Percentiles rank a stretch among this genome's conserved stretches.
Conservation (phyloP, 2,329 filamentous ascomycete species). For the Aureobasidium namibiae region DNA sequence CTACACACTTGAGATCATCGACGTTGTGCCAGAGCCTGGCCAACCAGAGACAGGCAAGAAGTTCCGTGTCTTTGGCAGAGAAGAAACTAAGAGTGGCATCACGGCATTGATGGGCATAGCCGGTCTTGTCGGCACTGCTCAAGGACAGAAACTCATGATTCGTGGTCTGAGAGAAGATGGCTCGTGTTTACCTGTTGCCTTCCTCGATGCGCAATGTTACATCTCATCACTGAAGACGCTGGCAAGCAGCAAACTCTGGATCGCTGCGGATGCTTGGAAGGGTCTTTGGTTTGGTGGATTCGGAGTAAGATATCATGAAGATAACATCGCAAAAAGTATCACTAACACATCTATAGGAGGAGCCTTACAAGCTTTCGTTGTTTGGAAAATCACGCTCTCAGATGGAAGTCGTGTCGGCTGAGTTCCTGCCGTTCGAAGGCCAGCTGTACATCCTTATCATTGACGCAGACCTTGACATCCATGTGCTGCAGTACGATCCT, state of each 20-base stretch:
- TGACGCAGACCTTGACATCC: conserved; percentile 77
- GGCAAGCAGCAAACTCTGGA: conserved; percentile 71
- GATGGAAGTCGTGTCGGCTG: conserved; percentile 70
- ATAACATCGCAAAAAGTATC: background rate
- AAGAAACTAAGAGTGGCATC: conserved; percentile 87
- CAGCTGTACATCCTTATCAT: conserved; percentile 75
- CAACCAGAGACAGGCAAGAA: conserved; percentile 77
- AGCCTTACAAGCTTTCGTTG: conserved; percentile 89
- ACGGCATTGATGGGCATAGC: conserved; percentile 76
- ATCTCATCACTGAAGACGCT: conserved; percentile 80
- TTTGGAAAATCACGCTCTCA: conserved; percentile 78
- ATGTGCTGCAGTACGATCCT: conserved; percentile 88
- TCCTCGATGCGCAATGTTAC: conserved; percentile 95
- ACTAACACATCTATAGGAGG: conserved; percentile 49
- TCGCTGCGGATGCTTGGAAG: conserved; percentile 85
- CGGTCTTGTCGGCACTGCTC: conserved; percentile 84
- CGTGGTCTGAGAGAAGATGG: conserved; percentile 92
- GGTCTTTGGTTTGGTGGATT: conserved; percentile 96
- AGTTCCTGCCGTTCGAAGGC: conserved; percentile 80
- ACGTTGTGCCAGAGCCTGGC: conserved; percentile 82
- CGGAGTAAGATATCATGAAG: conserved; percentile 44
- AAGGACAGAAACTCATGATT: conserved; percentile 94
- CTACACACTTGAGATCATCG: conserved; percentile 85
- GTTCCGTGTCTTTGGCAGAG: conserved; percentile 77
- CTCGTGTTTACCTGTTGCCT: conserved; percentile 83